These are phyloP conservation scores for Kwoniella newhampshirensis DNA, from an alignment of 768 basidiomycete genomes.

Conservation along the genomic window DNA sequence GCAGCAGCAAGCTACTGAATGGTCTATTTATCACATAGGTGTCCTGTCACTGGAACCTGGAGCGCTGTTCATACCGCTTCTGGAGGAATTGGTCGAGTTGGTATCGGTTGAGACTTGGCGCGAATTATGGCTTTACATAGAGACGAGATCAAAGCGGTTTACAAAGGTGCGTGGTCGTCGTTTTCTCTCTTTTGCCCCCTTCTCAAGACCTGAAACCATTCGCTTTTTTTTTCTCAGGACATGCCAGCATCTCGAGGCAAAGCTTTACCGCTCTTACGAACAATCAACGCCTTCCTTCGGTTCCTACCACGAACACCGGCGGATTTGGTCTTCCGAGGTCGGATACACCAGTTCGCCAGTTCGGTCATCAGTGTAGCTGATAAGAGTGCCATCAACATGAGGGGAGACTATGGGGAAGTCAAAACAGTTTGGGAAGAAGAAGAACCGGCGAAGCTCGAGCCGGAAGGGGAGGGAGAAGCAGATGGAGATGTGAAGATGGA, in stretches of 20 bases:
- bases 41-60: slow-evolving; percentile 37
- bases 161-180: slow-evolving; percentile 34
- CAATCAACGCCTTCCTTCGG: slow-evolving; percentile 44
- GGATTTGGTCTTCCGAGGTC: slow-evolving; percentile 45
- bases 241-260: slow-evolving; percentile 51
- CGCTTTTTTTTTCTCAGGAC: slow-evolving; percentile 22
- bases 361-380: slow-evolving; percentile 49
- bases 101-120: slow-evolving; percentile 44
- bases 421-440: slow-evolving; percentile 46
- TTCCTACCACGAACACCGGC: slow-evolving; percentile 45
- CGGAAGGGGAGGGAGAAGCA: slow-evolving; percentile 8
- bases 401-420: slow-evolving; percentile 45
- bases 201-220: not conserved
- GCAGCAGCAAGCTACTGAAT: not conserved
- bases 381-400: slow-evolving; percentile 49
- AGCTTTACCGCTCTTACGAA: slow-evolving; percentile 41
- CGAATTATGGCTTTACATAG: slow-evolving; percentile 42
- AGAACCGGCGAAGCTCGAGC: not conserved
- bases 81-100: slow-evolving; percentile 48
- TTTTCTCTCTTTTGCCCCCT: not conserved
- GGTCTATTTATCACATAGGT: slow-evolving; percentile 12
- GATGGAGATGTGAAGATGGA: slow-evolving; percentile 31
- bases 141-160: slow-evolving; percentile 43
- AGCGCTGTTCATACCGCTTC: slow-evolving; percentile 43
- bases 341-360: slow-evolving; percentile 48